Evolutionary conservation across 1,284 basidiomycete genomes (phyloP).

Genomic region (Papiliotrema fonsecae): DNA sequence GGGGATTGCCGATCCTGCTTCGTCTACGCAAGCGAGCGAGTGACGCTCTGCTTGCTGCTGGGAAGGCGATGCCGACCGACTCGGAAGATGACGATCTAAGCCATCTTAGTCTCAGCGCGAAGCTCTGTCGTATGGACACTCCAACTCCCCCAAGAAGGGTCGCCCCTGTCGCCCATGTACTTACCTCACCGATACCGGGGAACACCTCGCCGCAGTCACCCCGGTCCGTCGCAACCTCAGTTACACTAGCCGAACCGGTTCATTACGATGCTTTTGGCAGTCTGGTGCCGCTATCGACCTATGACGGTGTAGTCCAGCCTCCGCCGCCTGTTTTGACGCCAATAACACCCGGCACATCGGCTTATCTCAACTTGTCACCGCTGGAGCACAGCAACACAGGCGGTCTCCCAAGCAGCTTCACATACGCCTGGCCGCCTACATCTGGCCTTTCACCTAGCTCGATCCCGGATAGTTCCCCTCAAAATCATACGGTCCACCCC

Average conservation of each 20-base stretch:
- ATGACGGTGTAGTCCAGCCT: background rate
- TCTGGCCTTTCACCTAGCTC: background rate
- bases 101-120: background rate
- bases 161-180: background rate
- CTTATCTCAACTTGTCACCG: background rate
- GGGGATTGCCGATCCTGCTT: slow-evolving; percentile 38
- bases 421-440: background rate
- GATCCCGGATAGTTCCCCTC: background rate
- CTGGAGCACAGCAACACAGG: background rate
- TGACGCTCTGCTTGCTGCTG: slow-evolving; percentile 17
- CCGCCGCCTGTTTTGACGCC: background rate
- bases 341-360: background rate
- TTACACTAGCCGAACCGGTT: background rate
- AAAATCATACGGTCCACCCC: background rate
- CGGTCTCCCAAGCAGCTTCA: background rate
- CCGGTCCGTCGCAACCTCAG: slow-evolving; percentile 2
- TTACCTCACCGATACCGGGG: no score
- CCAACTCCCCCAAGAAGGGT: background rate
- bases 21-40: slow-evolving; percentile 37
- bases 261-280: background rate
- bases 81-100: slow-evolving; percentile 3
- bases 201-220: slow-evolving; percentile 1
- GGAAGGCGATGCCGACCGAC: background rate
- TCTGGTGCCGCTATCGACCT: background rate
- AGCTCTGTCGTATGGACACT: background rate